Evolutionary conservation across 2,329 filamentous ascomycete species (phyloP), one percentile per base, ranked within the genome.

Genomic region (Botrytis fabae): DNA sequence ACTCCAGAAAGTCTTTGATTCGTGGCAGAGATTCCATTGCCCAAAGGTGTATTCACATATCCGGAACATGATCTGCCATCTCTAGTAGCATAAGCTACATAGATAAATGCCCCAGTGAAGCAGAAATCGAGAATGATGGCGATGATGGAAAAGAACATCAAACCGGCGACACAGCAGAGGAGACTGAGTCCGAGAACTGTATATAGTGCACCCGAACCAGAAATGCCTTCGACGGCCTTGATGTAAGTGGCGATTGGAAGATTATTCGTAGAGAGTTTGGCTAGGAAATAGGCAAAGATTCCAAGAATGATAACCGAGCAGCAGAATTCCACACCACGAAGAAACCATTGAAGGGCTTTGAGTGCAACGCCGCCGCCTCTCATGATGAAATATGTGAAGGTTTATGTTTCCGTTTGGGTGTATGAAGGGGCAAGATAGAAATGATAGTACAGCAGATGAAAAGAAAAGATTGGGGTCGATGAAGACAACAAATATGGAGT

Each of bases 241-340:
- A 91, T 84, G 84, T 88, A 91, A 77, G 82, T 88, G 28, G 87
- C 85, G 76, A 95, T 94, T 73, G 79, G 73, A 22, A 91, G 82
- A 77, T 90, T 79, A 82, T 93, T 89, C 79, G 91, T 88, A 75
- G 87, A 81, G 22, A 95, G 88, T 14, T 92, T 87, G 14, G 92
- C 89, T 68, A 98, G 89, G 86, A 94, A 97, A 86, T 97, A 97
- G 68, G 90, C 91, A 86, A 92, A 95, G 79, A 96, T 88, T 77
- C 88, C 92, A 75, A 98, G 88, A 75, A 95, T 88, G 77, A 97
- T 86, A 74, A 87, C 89, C 14, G 91, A 86, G 81, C 90, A 93
- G 80, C 88, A 86, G 82, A 97, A 92, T 79, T 93, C 89, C 73
- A 97, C 83, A 76, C 87, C 83, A 77, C 95, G 93, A 79, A 97